A percentile compares a stretch with the other conserved stretches of the same genome.
These are phyloP conservation scores for Oleoguttula mirabilis DNA, from an alignment of 495 filamentous ascomycete species.

Conservation along the genomic window DNA sequence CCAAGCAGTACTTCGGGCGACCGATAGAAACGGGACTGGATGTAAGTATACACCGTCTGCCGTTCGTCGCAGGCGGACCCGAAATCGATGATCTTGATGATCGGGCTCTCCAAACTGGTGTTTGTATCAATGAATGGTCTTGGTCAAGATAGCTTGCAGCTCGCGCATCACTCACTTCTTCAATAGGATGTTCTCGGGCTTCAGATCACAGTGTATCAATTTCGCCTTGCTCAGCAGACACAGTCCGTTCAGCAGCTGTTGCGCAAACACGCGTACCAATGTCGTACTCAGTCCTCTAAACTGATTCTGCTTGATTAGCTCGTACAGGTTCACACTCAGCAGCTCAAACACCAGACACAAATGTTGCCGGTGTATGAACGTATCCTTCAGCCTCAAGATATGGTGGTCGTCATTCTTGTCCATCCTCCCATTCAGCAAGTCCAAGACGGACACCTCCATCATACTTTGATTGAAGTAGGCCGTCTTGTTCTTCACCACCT, in stretches of 20 bases:
- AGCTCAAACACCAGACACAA: conserved; percentile 96
- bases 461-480: conserved; percentile 99
- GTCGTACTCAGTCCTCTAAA: conserved; percentile 97
- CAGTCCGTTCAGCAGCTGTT: conserved; percentile 86
- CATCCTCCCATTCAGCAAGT: conserved; percentile 92
- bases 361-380: conserved; percentile 97
- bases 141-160: not conserved
- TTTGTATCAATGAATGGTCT: conserved; percentile 13
- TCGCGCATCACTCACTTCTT: conserved; percentile 58
- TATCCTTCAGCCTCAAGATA: conserved; percentile 88
- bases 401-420: conserved; percentile 99
- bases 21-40: conserved; percentile 95
- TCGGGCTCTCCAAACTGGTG: conserved; percentile 79
- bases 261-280: conserved; percentile 93
- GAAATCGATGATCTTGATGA: conserved; percentile 99
- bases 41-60: conserved; percentile 98
- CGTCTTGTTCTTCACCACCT: conserved; percentile 98
- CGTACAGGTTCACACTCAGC: conserved; percentile 94
- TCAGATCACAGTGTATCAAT: conserved; percentile 96
- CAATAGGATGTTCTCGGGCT: conserved; percentile 94
- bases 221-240: conserved; percentile 91
- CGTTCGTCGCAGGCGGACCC: conserved; percentile 97
- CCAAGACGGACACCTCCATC: conserved; percentile 99
- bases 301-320: conserved; percentile 99
- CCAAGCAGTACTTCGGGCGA: conserved; percentile 94